Percentiles rank a stretch among this genome's conserved stretches.
phyloP scores from a whole-genome alignment of 192 early-diverging fungal genomes.

The Mortierella hygrophila region DNA sequence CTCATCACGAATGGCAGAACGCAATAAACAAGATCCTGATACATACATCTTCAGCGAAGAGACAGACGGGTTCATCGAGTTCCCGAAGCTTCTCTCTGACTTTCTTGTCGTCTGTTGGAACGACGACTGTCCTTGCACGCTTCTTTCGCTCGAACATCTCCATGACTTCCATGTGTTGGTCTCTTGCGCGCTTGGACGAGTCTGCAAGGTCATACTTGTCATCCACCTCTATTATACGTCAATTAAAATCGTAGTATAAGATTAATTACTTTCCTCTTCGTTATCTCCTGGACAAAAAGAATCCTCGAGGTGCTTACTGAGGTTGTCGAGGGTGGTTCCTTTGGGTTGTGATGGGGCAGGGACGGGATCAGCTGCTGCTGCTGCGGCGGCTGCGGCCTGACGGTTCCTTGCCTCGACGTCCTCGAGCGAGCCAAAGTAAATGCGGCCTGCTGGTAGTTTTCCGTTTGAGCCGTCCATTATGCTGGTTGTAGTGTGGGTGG shows the following conservation, averaged over 20 bases:
- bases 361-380: constrained; percentile 9
- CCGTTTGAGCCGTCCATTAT: constrained; percentile 39
- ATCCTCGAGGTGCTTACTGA: constrained; percentile 21
- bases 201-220: constrained; percentile 60
- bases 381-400: constrained; percentile 39
- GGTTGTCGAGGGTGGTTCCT: constrained; percentile 23
- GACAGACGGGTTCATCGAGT: constrained; percentile 86
- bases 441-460: constrained; percentile 61
- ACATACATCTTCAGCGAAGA: constrained; percentile 94
- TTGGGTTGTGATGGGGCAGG: constrained; percentile 2
- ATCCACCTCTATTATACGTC: constrained; percentile 27
- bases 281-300: not conserved
- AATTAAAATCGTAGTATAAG: not conserved
- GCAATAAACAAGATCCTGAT: not conserved
- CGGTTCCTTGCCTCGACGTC: constrained; percentile 63
- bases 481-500: not conserved
- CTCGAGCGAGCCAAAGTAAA: constrained; percentile 76
- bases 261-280: not conserved
- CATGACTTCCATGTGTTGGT: constrained; percentile 66
- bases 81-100: constrained; percentile 84
- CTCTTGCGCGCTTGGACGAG: constrained; percentile 60
- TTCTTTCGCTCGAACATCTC: constrained; percentile 83
- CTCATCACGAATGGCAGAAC: not conserved
- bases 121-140: constrained; percentile 81
- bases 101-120: constrained; percentile 90